Base-by-base conservation (phyloP, 2,329 filamentous ascomycete species). In the Xylaria sp. region DNA sequence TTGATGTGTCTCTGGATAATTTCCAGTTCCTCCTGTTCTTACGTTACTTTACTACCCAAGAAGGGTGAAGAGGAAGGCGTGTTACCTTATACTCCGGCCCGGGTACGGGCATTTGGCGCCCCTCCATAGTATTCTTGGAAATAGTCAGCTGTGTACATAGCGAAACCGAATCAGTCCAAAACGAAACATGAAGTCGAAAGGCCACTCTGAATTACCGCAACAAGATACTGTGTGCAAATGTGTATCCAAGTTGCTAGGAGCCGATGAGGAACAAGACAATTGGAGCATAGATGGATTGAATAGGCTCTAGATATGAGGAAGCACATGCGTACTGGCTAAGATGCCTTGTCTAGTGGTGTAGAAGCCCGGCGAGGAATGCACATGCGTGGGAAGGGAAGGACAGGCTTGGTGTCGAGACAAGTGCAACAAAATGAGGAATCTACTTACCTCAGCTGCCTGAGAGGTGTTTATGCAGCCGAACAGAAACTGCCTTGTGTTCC, bases 1-100 rank as follows among this genome's bases (percentile, higher is more conserved):
- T 60, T 62, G 0, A 64, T 13, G 4, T 66, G 61, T 1, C 17
- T 25, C 11, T 56, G 35, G 13, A 66, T 66, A 1, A 62, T 58
- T 6, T 54, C 64, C 1, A 48, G 27, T 23, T 66, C 62, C 0
- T 51, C 58, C 64, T 66, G 6, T 6, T 48, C 38, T 11, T 1
- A 11, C 37, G 44, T 63, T 23, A 63, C 40, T 33, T 44, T 53
- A 9, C 10, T 13, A 11, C 35, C 11, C 21, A 8, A 2, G 17
- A 2, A 17, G 21, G 3, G n/a, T 3, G 9, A 7, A n/a, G 25
- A 15, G 11, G 4, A 17, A 44, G 21, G 15, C 0, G 2, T 21
- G 1, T 49, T 59, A 62, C 60, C 55, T 21, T 44, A 8, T 41
- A 59, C 7, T 58, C 48, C 3, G 6, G 17, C 5, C 43, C 17